Base-by-base conservation (phyloP, 2,329 filamentous ascomycete genomes). In the Emergomyces pasteurianus region DNA sequence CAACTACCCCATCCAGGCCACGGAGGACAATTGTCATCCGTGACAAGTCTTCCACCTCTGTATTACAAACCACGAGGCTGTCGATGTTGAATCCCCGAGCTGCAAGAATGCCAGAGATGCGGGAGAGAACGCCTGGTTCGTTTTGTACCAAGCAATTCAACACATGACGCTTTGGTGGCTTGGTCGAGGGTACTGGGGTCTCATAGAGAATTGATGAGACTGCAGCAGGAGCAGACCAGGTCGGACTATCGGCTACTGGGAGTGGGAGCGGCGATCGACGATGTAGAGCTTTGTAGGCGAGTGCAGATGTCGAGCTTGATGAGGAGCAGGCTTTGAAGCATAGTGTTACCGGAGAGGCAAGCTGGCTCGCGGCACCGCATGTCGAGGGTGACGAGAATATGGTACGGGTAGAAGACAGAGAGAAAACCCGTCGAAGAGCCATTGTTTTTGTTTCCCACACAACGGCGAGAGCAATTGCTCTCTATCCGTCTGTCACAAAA, bases 191-290 rank as follows among this genome's bases (percentile, higher is more conserved):
- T 21, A 89, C 82, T 6, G 94, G 94, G 2, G 92, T 97, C 82
- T 99, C 94, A 81, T 99, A 99, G 75, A 99, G 89, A 73, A 99
- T 99, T 75, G 92, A 96, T 73, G 90, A 95, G 66, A 99, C 94
- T 67, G 94, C 94, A 21, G 94, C 90, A 68, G 94, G 92, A 43
- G 92, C 92, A 62, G 85, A 85, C 71, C 92, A 95, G 81, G 90
- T 90, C 12, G 90, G 81, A 42, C 89, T 86, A 60, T 88, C 81
- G 67, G 89, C 85, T 66, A 84, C 86, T 60, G 90, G 88, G 59
- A 96, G 89, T 26, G 91, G 85, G 64, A 92, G 89, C 23, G 89
- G 87, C 63, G 92, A 89, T 66, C 92, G 90, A 70, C 91, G 89
- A 73, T 96, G 92, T 65, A 97, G 84, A 61, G 92, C 90, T 81